These are phyloP conservation scores for Erysimum pusillum DNA, from an alignment of 441 rosid species.

Conservation along the genomic window DNA sequence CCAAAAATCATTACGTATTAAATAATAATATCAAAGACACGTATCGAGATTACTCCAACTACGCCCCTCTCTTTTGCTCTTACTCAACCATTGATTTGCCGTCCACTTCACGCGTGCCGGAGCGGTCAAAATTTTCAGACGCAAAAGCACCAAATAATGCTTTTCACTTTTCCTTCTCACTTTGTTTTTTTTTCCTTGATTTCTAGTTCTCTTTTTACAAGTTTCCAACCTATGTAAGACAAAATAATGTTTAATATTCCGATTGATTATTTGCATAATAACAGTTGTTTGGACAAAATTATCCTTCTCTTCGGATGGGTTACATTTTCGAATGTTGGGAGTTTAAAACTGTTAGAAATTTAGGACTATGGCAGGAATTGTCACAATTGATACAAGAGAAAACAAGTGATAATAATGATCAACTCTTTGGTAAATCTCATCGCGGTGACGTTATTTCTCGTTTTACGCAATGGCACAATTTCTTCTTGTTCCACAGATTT, in stretches of 20 bases:
- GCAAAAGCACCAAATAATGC: conserved; percentile 46
- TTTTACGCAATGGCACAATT: neutral
- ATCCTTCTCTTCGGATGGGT: neutral
- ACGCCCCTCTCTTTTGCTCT: conserved; percentile 6
- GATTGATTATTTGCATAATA: neutral
- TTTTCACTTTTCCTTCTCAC: conserved; percentile 12
- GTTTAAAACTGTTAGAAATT: neutral
- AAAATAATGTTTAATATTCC: conserved; percentile 4
- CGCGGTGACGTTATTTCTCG: neutral
- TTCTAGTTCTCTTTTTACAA: neutral
- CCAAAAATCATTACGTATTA: conserved; percentile 9
- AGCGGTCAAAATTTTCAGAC: conserved; percentile 68
- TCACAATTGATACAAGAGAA: neutral
- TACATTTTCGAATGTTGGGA: neutral
- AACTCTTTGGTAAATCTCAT: neutral
- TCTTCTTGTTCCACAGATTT: neutral
- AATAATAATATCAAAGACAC: conserved; percentile 2
- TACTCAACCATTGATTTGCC: conserved; percentile 54
- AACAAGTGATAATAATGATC: neutral
- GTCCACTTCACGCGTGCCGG: conserved; percentile 76
- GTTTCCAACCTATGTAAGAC: conserved; percentile 19
- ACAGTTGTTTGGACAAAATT: neutral
- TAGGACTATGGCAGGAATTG: neutral
- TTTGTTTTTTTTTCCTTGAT: neutral
- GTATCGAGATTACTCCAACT: conserved; percentile 9